Percentiles rank a stretch among this genome's conserved stretches.
Evolutionary conservation across 1,139 yeast species (phyloP).

Genomic region (Petasospora fabianii): DNA sequence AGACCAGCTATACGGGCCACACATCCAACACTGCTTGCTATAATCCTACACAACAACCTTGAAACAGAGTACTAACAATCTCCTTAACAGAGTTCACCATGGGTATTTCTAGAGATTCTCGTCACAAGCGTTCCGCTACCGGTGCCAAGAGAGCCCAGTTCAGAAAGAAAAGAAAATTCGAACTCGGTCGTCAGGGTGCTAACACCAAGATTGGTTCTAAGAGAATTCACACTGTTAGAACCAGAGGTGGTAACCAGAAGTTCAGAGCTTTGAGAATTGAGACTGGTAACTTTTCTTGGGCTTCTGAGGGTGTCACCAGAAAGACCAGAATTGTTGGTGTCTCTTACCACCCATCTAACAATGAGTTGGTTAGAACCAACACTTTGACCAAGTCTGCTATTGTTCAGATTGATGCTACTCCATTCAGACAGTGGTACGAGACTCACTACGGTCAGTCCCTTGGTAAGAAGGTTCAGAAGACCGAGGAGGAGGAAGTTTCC

Average conservation of each 20-base stretch:
- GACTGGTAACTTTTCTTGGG: slow-evolving; percentile 99
- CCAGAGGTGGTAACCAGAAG: slow-evolving; percentile 99
- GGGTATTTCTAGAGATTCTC: slow-evolving; percentile 99
- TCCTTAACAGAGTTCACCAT: slow-evolving; percentile 42
- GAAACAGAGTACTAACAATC: slow-evolving; percentile 14
- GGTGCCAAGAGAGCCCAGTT: slow-evolving; percentile 99
- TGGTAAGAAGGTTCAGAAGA: slow-evolving; percentile 63
- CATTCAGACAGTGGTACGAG: slow-evolving; percentile 99
- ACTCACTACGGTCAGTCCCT: slow-evolving; percentile 93
- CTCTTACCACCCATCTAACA: slow-evolving; percentile 99
- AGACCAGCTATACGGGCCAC: no score
- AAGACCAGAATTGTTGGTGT: slow-evolving; percentile 99
- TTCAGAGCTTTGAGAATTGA: slow-evolving; percentile 99
- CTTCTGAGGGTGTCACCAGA: slow-evolving; percentile 96
- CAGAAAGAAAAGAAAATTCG: slow-evolving; percentile 99
- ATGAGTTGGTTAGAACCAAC: slow-evolving; percentile 99
- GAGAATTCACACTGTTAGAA: slow-evolving; percentile 98
- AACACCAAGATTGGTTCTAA: slow-evolving; percentile 98
- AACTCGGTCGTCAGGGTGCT: slow-evolving; percentile 99
- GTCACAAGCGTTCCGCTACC: slow-evolving; percentile 99
- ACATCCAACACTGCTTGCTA: neutral
- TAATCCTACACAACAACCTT: neutral
- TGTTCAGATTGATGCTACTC: slow-evolving; percentile 99
- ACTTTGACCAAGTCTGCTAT: slow-evolving; percentile 98
- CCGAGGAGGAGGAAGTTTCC: slow-evolving; percentile 43